Base-by-base conservation (phyloP, 192 early-diverging fungal genomes). In the Entomortierella parvispora region DNA sequence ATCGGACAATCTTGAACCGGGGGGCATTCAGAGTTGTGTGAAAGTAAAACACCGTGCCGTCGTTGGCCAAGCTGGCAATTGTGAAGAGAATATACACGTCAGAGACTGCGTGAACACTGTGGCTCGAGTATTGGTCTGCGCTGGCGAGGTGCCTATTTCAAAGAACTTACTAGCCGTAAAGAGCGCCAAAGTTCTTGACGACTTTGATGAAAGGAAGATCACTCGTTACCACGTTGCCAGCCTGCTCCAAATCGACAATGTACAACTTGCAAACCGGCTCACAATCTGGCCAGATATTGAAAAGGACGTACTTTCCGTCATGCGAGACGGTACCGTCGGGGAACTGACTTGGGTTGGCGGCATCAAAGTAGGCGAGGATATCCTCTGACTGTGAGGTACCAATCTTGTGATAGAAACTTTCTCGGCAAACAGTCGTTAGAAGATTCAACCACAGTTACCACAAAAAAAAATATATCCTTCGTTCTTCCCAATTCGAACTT, bases 321-420 rank as follows among this genome's bases (percentile, higher is more conserved):
- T 86, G 81, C 2, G 86, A 83, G 26, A 86, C 62, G 10, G 34
- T 28, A 0, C 56, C 47, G n/a, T 43, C 10, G 56, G 81, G 62
- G 15, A 62, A 58, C 45, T 77, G 63, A 5, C 81, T 61, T 0
- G 89, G 87, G 65, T 90, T 72, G 22, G 68, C 58, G 0, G 81
- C 70, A 44, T 85, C 86, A 28, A 82, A 58, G 72, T 71, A 87
- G 51, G 91, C 67, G 40, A 90, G 71, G 34, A 86, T 59, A 67
- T 93, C 92, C 23, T 91, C 71, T 7, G 64, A 58, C 71, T 90
- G 90, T 25, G 84, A 58, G 32, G 87, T 90, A 25, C 87, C 90
- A 14, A 87, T 57, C 67, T 74, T 80, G 75, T 89, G 87, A 56
- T 87, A 87, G 71, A 55, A 87, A 17, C 81, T 70, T n/a, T n/a